Percentiles rank a stretch among this genome's conserved stretches.
These are phyloP conservation scores for Yarrowia sp. DNA, from an alignment of 805 yeast genomes.

Conservation along the genomic window DNA sequence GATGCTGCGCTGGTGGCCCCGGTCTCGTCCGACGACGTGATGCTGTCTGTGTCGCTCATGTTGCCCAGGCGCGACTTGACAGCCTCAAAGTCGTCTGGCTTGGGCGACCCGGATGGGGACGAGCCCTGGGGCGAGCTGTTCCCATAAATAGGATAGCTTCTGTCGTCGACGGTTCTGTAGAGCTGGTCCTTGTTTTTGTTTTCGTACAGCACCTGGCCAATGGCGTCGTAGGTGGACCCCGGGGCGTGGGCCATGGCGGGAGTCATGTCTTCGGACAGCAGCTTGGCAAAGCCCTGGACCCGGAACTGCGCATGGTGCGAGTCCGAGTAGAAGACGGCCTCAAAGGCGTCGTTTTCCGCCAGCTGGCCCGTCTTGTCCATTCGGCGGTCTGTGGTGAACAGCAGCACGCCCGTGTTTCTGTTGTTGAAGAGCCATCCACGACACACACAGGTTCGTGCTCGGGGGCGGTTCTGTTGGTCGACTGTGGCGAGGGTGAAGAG, in stretches of 20 bases:
- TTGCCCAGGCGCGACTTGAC: constrained; percentile 21
- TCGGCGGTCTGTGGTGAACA: constrained; percentile 70
- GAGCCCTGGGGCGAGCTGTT: background rate
- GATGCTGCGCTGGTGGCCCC: constrained; percentile 12
- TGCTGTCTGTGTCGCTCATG: constrained; percentile 19
- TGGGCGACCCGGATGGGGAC: constrained; percentile 15
- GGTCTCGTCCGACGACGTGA: background rate
- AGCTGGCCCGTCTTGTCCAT: constrained; percentile 57
- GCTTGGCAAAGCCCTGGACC: constrained; percentile 61
- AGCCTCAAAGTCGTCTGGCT: constrained; percentile 10
- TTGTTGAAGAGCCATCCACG: constrained; percentile 76
- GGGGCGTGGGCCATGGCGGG: constrained; percentile 28
- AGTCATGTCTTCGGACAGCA: constrained; percentile 38
- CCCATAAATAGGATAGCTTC: constrained; percentile 18
- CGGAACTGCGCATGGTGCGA: constrained; percentile 64
- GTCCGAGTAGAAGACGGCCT: constrained; percentile 72
- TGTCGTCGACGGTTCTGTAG: constrained; percentile 15
- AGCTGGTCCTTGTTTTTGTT: constrained; percentile 25
- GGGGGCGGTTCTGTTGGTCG: constrained; percentile 48
- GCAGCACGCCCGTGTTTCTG: constrained; percentile 59
- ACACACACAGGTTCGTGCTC: constrained; percentile 63
- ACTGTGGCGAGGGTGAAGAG: constrained; percentile 69
- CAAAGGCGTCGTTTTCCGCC: constrained; percentile 50
- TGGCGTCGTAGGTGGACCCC: constrained; percentile 26
- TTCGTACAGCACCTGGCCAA: constrained; percentile 23